Evolutionary conservation across 352 stramenopile species (phyloP), one percentile per base, ranked within the genome.

Genomic region (Pythium oligandrum): DNA sequence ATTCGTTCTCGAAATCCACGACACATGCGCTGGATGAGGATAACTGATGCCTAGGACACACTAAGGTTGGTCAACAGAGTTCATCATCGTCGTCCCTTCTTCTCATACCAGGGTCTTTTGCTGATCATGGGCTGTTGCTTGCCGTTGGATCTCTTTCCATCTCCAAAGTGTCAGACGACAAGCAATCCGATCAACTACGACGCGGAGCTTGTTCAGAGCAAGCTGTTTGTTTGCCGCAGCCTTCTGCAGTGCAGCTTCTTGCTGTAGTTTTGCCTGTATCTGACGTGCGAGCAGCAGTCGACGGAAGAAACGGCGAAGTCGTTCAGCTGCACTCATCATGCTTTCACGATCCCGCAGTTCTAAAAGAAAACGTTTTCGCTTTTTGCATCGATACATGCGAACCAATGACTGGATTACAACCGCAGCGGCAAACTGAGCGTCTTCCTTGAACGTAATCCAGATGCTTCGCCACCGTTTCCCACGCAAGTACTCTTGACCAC

Each of bases 11-110:
- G 70, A 39, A 75, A 76, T 6, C 78, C 76, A 9, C 78, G 63
- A 44, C 73, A 87, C 3, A 80, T 51, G 9, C 65, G 55, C 49
- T 89, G 78, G 17, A 89, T 86, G 5, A 58, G 38, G 10, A 81
- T 39, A 4, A 53, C 70, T 17, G 62, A 70, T 66, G 37, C 17
- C 17, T 26, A 26, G 17, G 17, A 26, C 17, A 26, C 17, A 26
- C 17, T 26, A 26, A 26, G 17, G 17, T 26, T 26, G 17, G 17
- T 26, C 17, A 26, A 26, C 17, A 26, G 17, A 26, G 17, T 26
- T 26, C 17, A 26, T 26, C 17, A 26, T 26, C 17, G 17, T 26
- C 17, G 17, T 26, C 17, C 17, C 17, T 26, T 26, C 17, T 26
- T 26, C 17, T 26, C 17, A 26, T 26, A 26, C 61, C 51, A 59